These are phyloP conservation scores for Paramyrothecium sp. DNA, from an alignment of 2,329 filamentous ascomycete genomes.

Conservation along the genomic window DNA sequence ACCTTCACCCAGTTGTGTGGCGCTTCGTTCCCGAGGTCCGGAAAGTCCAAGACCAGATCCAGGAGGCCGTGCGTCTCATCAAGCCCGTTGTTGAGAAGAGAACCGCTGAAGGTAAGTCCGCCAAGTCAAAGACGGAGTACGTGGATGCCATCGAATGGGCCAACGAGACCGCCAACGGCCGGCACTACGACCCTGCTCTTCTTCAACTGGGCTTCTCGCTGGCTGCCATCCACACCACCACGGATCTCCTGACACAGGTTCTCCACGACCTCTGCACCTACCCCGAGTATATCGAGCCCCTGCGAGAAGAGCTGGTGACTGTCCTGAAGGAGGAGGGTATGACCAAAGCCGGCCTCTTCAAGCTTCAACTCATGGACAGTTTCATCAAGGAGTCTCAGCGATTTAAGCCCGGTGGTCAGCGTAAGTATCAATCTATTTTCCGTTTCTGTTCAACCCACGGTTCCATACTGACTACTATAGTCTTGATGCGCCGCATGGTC, in stretches of 20 bases:
- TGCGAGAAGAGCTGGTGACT: constrained; percentile 39
- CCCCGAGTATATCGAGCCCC: constrained; percentile 34
- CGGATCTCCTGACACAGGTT: constrained; percentile 30
- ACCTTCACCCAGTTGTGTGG: background rate
- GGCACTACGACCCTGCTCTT: constrained; percentile 53
- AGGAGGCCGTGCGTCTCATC: background rate
- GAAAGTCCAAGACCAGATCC: background rate
- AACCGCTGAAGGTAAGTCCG: background rate
- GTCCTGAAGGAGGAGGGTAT: constrained; percentile 32
- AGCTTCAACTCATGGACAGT: constrained; percentile 39
- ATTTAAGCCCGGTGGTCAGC: constrained; percentile 7
- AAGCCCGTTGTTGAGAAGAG: background rate
- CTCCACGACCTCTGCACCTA: constrained; percentile 37
- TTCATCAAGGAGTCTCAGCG: constrained; percentile 37
- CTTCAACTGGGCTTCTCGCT: constrained; percentile 74
- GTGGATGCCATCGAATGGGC: constrained; percentile 42
- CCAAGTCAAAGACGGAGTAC: background rate
- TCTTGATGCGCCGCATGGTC: background rate
- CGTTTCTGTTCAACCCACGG: background rate
- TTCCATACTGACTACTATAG: background rate
- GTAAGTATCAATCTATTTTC: background rate
- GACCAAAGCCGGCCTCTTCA: constrained; percentile 32
- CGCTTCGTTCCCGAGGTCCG: constrained; percentile 5
- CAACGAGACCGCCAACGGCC: constrained; percentile 28
- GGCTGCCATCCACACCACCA: constrained; percentile 41